Evolutionary conservation across 2,329 filamentous ascomycete species (phyloP).

Genomic region (Lachnellula subtilissima): DNA sequence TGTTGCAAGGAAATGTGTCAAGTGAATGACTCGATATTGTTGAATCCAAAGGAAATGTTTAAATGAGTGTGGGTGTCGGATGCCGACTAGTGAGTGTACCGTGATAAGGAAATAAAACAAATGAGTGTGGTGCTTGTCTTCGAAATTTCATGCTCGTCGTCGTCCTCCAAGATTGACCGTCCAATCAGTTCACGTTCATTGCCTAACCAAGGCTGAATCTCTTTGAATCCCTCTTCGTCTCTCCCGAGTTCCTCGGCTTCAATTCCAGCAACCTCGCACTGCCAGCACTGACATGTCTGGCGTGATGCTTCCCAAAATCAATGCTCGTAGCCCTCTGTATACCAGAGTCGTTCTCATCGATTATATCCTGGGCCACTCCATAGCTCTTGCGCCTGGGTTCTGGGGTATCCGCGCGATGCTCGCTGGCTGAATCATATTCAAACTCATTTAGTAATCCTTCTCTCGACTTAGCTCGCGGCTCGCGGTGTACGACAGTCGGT

Average conservation of each 20-base stretch:
- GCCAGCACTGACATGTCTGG: conserved; percentile 69
- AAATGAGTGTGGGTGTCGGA: conserved; percentile 29
- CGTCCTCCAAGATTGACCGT: conserved; percentile 3
- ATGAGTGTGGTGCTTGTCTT: conserved; percentile 31
- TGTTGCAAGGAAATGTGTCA: conserved; percentile 28
- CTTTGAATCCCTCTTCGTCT: conserved; percentile 36
- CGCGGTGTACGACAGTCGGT: conserved; percentile 60
- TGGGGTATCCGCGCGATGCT: conserved; percentile 23
- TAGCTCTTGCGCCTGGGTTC: conserved; percentile 31
- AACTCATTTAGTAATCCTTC: conserved; percentile 45
- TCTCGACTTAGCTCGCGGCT: conserved; percentile 52
- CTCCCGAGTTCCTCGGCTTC: conserved; percentile 49
- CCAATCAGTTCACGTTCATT: conserved; percentile 4
- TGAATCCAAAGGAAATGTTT: conserved; percentile 24
- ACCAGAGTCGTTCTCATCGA: conserved; percentile 17
- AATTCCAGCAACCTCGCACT: conserved; percentile 72
- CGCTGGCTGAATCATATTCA: conserved; percentile 20
- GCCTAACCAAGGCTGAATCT: conserved; percentile 25
- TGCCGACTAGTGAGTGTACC: conserved; percentile 16
- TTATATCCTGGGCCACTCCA: conserved; percentile 10
- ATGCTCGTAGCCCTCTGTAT: conserved; percentile 67
- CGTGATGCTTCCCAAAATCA: conserved; percentile 56
- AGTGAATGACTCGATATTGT: conserved; percentile 26
- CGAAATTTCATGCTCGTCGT: conserved; percentile 17
- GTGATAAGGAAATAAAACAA: conserved; percentile 24